Base-by-base conservation (phyloP, 805 yeast species). In the Lipomyces starkeyi region DNA sequence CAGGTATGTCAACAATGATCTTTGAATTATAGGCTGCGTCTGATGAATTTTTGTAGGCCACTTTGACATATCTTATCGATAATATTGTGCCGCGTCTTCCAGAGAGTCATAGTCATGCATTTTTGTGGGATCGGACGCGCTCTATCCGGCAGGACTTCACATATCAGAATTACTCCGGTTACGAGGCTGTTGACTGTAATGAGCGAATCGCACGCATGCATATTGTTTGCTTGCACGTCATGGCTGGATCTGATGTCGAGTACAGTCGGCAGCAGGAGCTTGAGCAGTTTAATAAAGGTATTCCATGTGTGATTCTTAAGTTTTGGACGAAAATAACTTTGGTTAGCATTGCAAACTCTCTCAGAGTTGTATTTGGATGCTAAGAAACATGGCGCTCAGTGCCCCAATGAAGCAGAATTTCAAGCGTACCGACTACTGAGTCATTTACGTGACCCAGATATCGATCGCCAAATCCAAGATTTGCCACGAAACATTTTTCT, bases 71-170 rank as follows among this genome's bases (percentile, higher is more conserved):
- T 76, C 83, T 95, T 47, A 85, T 91, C 7, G 87, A 87, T 22
- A 83, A 86, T 54, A 78, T 90, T 1, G 77, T 94, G 20, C 85
- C 85, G 0, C 82, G 86, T 52, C 80, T 94, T 29, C 98, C 98
- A 0, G 91, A 89, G 11, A 83, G 93, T 0, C 56, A 53, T 9
- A n/a, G 9, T n/a, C 98, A 95, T 74, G 86, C 97, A 0, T 94
- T 95, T 73, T 79, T 95, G 8, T 96, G 99, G 99, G 98, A 95
- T 78, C 85, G 99, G 78, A 95, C 98, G 25, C 85, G 99, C 73
- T 92, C 98, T 0, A 93, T 95, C 57, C 85, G 99, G 76, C 98
- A 95, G 78, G 99, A 95, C 78, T 95, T 95, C 78, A 93, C 98
- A 0, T 93, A 91, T 75, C 99, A 95, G 76, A 94, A 94, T 77